Base-by-base conservation (phyloP, 257 asterid species). In the Solanum lignicaule region DNA sequence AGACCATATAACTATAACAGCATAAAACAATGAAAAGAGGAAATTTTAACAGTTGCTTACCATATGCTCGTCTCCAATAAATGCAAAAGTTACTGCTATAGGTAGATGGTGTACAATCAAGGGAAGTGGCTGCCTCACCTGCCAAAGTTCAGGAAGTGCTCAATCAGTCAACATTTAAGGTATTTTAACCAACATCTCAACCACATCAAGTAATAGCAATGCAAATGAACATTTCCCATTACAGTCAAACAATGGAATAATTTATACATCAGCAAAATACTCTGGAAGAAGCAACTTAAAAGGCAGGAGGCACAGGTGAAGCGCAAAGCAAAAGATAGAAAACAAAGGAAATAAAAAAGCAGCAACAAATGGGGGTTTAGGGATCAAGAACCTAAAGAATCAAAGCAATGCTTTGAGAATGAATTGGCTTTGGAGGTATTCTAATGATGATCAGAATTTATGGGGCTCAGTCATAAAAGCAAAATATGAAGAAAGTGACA, bases 51-150 rank as follows among this genome's bases (percentile, higher is more conserved):
- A 82, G 69, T 65, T 84, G 83, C 95, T 87, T 91, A 95, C 99
- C 97, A 89, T 92, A 89, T 89, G 88, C 91, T 96, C 99, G 3
- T 87, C 88, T 35, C 99, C 98, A 60, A 97, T 91, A 91, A 97
- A 94, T 85, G 95, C 99, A 90, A 95, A 96, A 87, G 99, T 93
- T 78, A 97, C 91, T 84, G 99, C 98, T 86, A 97, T 86, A 87
- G 99, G 99, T 79, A 97, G 98, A 91, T 97, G 99, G 90, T 97
- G 99, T 48, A 97, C 92, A 88, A 91, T 95, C 95, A 97, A 90
- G 46, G 99, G 98, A 87, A 96, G 94, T 39, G 99, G 98, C 87
- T 97, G 98, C 91, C 90, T 92, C 89, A 93, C 98, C 99, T 96
- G 98, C 87, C 93, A 95, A 83, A 87, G 69, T 32, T 66, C 85